These are phyloP conservation scores for Pseudozyma thailandica DNA, from an alignment of 1,284 basidiomycete genomes.

Conservation along the genomic window DNA sequence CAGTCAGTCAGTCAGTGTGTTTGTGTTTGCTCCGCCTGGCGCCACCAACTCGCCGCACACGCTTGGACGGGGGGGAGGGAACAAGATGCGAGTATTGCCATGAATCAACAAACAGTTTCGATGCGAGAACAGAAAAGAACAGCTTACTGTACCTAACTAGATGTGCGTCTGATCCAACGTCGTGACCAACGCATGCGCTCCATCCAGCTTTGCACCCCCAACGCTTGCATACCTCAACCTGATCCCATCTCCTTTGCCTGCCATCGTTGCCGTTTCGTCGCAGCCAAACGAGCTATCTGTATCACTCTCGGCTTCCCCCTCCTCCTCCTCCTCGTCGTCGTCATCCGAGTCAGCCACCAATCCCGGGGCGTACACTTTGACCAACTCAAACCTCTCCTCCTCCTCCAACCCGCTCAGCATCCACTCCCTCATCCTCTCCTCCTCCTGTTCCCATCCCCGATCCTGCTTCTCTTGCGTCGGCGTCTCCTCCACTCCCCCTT, in stretches of 20 bases:
- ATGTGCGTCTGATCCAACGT: conserved; percentile 13
- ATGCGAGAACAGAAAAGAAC: not conserved
- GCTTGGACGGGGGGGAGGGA: no score
- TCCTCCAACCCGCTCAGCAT: not conserved
- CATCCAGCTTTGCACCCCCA: not conserved
- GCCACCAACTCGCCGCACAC: no score
- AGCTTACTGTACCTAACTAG: not conserved
- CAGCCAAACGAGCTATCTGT: not conserved
- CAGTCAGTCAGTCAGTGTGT: no score
- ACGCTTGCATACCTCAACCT: no score
- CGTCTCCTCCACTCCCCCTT: not conserved
- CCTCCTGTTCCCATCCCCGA: not conserved
- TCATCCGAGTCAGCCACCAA: conserved; percentile 7
- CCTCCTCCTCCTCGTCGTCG: conserved; percentile 4
- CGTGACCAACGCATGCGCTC: not conserved
- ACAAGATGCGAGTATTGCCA: no score
- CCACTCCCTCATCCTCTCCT: not conserved
- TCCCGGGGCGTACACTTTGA: conserved; percentile 21
- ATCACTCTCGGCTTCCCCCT: no score
- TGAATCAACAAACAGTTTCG: no score
- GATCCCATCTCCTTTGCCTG: not conserved
- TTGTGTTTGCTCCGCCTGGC: no score
- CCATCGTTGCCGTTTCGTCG: not conserved
- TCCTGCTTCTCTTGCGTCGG: not conserved
- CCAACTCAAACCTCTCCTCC: conserved; percentile 25